A percentile compares a stretch with the other conserved stretches of the same genome.
Conservation (phyloP, 768 basidiomycete species). For the Mrakia frigida region DNA sequence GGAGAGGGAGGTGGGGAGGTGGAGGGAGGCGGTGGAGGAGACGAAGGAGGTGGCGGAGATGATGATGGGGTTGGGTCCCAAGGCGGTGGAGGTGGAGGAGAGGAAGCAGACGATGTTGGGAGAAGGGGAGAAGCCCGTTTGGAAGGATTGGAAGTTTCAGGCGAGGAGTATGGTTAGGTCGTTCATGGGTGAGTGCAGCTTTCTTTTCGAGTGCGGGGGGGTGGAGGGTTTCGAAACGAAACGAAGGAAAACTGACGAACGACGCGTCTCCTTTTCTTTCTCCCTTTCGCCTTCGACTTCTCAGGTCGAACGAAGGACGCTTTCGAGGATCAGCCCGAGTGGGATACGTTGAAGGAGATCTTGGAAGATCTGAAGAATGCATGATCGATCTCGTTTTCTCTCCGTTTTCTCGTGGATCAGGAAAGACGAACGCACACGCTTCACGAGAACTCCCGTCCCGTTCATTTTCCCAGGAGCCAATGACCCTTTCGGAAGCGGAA, state of each 20-base stretch:
- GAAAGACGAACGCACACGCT: too few species aligned
- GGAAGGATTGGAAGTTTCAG: constrained; percentile 70
- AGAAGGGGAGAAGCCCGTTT: constrained; percentile 48
- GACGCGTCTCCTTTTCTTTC: neutral
- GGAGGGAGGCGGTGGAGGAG: constrained; percentile 69
- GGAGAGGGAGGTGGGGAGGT: constrained; percentile 56
- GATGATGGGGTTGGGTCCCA: constrained; percentile 41
- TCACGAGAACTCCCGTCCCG: too few species aligned
- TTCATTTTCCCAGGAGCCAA: too few species aligned
- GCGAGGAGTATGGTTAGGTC: constrained; percentile 78
- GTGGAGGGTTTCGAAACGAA: neutral
- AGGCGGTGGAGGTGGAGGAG: constrained; percentile 36
- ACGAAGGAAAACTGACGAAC: neutral
- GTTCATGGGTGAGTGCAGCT: constrained; percentile 60
- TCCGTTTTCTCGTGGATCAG: too few species aligned
- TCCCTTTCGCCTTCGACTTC: neutral
- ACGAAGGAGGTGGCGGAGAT: constrained; percentile 81
- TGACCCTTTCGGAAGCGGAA: too few species aligned
- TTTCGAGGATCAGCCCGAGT: constrained; percentile 86
- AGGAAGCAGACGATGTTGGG: constrained; percentile 32
- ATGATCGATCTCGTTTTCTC: constrained; percentile 9
- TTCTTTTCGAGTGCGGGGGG: neutral
- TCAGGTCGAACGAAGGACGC: constrained; percentile 33
- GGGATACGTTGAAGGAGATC: constrained; percentile 61
- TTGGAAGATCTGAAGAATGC: constrained; percentile 57